Base-by-base conservation (phyloP, 495 filamentous ascomycete genomes). In the Haplographium delicatum region DNA sequence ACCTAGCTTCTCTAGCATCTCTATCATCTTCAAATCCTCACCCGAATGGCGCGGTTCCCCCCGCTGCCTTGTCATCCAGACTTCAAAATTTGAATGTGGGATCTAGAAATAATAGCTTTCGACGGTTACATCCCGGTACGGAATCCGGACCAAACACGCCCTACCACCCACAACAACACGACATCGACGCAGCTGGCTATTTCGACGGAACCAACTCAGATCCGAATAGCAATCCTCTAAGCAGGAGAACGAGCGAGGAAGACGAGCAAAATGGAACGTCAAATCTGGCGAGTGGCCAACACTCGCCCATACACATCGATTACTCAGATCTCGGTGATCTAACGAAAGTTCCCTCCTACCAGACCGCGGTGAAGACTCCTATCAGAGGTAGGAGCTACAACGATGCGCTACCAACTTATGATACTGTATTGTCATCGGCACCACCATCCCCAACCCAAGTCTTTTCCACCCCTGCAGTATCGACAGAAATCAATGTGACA, bases 261-360 rank as follows among this genome's bases (percentile, higher is more conserved):
- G 78, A 80, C 1, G 60, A 58, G 5, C 37, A 51, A n/a, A 57
- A 56, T 15, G 43, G 31, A 28, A 16, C 25, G 1, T 65, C 62
- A 9, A 51, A 44, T 9, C 53, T 73, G 33, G 62, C 68, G 15
- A 74, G 75, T 19, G 75, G 74, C 20, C 71, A 73, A 62, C 72
- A 75, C 13, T 79, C 76, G 5, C 80, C 84, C 15, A 79, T 80
- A 54, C 80, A 84, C 47, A 70, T 79, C 20, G 84, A 88, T 52
- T 81, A 73, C 46, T 66, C 73, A 20, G 80, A 85, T 55, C 68
- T 84, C 25, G 77, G 79, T 48, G 72, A 75, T 31, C 68, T 91
- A 16, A 84, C 76, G 56, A 85, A 82, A 43, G 86, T 93, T 6
- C 89, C 89, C 4, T 89, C 84, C 43, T 95, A 95, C 62, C 71